Conservation (phyloP, 768 basidiomycete genomes). For the Phaeotremella fagi region DNA sequence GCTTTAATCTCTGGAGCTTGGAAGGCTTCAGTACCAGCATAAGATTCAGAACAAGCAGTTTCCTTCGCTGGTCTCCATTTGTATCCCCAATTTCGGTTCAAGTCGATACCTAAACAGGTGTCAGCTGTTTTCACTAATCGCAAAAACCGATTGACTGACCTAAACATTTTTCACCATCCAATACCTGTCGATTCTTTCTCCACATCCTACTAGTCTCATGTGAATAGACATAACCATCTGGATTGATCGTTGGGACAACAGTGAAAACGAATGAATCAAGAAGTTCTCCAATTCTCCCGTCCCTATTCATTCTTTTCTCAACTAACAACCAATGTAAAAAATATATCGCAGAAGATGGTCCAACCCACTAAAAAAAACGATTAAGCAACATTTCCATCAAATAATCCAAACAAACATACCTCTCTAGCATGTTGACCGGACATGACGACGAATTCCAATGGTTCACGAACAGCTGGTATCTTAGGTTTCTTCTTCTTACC, state of each 20-base stretch:
- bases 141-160: conserved; percentile 22
- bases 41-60: conserved; percentile 66
- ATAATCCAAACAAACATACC: conserved; percentile 49
- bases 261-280: conserved; percentile 53
- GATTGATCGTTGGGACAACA: conserved; percentile 46
- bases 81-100: conserved; percentile 73
- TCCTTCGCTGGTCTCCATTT: conserved; percentile 58
- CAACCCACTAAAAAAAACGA: conserved; percentile 61
- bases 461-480: conserved; percentile 32
- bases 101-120: conserved; percentile 61
- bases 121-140: conserved; percentile 13
- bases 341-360: conserved; percentile 68
- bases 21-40: conserved; percentile 68
- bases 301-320: conserved; percentile 48
- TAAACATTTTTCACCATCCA: conserved; percentile 49
- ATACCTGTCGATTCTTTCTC: conserved; percentile 46
- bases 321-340: conserved; percentile 65
- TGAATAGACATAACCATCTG: conserved; percentile 49
- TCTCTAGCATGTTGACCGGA: conserved; percentile 74
- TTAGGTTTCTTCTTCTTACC: conserved; percentile 14
- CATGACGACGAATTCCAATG: conserved; percentile 62
- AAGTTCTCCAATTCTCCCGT: conserved; percentile 52
- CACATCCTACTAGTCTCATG: conserved; percentile 68
- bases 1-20: conserved; percentile 71
- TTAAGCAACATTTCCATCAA: not conserved